phyloP scores from a whole-genome alignment of 352 stramenopile species.

The Elongisporangium anandrum region DNA sequence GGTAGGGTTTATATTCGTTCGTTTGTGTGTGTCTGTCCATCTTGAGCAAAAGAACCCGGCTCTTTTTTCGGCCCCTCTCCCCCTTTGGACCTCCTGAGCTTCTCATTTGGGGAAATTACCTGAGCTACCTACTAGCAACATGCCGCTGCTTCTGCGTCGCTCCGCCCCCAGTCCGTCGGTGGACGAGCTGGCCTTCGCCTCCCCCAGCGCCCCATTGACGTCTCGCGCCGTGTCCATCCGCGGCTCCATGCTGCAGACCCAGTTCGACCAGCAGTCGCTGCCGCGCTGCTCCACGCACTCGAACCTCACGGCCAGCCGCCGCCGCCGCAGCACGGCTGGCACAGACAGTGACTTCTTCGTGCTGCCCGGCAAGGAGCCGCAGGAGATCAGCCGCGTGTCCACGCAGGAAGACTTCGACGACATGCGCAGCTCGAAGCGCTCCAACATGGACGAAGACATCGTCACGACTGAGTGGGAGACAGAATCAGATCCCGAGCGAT shows the following conservation, averaged over 20 bases:
- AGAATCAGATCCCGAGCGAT: conserved; percentile 24
- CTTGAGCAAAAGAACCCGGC: neutral
- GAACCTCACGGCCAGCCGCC: conserved; percentile 22
- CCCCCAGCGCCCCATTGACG: conserved; percentile 25
- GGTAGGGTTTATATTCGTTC: neutral
- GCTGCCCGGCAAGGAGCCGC: neutral
- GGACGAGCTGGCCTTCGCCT: conserved; percentile 60
- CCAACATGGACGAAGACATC: conserved; percentile 28
- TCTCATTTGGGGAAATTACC: neutral
- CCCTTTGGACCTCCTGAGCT: neutral
- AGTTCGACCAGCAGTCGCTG: conserved; percentile 12
- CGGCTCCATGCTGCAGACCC: conserved; percentile 12
- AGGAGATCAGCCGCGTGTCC: conserved; percentile 11
- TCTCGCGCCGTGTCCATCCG: conserved; percentile 9
- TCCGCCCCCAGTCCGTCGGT: conserved; percentile 65
- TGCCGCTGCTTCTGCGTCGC: conserved; percentile 68
- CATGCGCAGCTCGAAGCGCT: conserved; percentile 28
- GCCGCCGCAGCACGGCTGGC: conserved; percentile 27
- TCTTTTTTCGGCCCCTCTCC: neutral
- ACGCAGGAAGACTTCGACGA: conserved; percentile 8
- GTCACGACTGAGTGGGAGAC: conserved; percentile 32
- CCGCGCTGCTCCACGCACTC: conserved; percentile 32
- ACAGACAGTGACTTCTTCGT: conserved; percentile 20
- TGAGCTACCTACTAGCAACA: conserved; percentile 9
- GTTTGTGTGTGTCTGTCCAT: neutral